Percentiles rank a stretch among this genome's conserved stretches.
Evolutionary conservation across 176 grass and related monocot species (phyloP).

Genomic region (Musa troglodytarum): DNA sequence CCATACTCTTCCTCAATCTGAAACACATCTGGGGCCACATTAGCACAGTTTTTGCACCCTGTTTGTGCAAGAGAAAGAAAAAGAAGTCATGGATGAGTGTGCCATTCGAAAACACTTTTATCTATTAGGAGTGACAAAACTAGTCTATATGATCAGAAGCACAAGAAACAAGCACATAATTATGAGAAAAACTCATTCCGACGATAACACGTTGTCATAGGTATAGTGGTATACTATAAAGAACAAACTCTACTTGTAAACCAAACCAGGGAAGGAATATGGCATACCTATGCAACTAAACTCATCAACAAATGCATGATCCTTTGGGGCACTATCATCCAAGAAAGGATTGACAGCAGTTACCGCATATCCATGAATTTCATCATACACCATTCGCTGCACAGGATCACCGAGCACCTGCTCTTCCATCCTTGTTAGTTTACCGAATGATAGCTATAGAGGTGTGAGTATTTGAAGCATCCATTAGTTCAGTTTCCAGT

Average conservation of each 20-base stretch:
- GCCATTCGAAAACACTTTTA: no score
- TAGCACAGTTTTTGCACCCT: constrained; percentile 94
- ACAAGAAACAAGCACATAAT: not conserved
- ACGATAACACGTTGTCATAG: constrained; percentile 18
- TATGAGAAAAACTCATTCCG: constrained; percentile 25
- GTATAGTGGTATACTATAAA: no score
- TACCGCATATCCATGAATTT: constrained; percentile 67
- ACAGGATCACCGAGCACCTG: constrained; percentile 84
- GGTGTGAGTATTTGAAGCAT: not conserved
- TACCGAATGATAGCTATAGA: constrained; percentile 11
- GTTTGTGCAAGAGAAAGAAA: constrained; percentile 1
- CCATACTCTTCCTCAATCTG: constrained; percentile 83
- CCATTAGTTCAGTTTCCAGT: not conserved
- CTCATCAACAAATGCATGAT: constrained; percentile 83
- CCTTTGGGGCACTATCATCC: constrained; percentile 60
- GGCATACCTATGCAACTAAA: constrained; percentile 81
- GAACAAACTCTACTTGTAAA: no score
- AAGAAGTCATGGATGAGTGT: no score
- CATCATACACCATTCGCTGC: constrained; percentile 74
- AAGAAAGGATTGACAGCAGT: constrained; percentile 80
- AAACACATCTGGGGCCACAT: constrained; percentile 64
- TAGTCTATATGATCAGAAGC: not conserved
- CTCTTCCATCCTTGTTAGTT: constrained; percentile 33
- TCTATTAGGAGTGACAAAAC: not conserved
- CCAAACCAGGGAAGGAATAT: not conserved